Conservation (phyloP, 73 alveolate species). For the Breviolum minutum region DNA sequence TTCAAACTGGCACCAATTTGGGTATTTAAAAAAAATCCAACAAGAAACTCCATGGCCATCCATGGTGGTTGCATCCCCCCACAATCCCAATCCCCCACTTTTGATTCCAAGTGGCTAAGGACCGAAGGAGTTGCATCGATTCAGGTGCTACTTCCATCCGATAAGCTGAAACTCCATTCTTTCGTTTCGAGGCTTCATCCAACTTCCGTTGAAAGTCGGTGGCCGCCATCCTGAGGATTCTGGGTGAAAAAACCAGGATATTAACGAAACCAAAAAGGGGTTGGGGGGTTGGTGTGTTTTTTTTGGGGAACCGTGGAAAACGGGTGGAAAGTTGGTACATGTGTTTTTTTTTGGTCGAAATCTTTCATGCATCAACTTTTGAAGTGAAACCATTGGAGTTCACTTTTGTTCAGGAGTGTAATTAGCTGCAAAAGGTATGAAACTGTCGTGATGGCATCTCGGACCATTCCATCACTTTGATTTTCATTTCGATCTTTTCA, state of each 20-base stretch:
- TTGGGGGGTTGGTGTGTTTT: too few species aligned
- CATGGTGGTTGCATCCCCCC: not conserved
- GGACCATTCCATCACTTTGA: too few species aligned
- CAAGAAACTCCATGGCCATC: not conserved
- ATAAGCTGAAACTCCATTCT: not conserved
- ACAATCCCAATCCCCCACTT: not conserved
- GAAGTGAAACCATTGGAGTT: not conserved
- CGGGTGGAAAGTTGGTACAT: too few species aligned
- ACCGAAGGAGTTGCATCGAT: conserved; percentile 28
- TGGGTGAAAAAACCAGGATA: too few species aligned
- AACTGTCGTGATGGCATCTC: too few species aligned
- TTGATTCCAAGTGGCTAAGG: conserved; percentile 4
- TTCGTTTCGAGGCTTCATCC: conserved; percentile 57
- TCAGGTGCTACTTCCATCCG: conserved; percentile 61
- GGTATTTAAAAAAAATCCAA: not conserved
- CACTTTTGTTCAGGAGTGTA: too few species aligned
- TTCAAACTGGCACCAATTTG: not conserved
- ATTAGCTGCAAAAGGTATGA: too few species aligned
- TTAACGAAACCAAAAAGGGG: too few species aligned
- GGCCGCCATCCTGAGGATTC: conserved; percentile 25
- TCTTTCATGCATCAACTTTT: too few species aligned
- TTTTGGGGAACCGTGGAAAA: too few species aligned
- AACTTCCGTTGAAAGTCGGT: conserved; percentile 48
- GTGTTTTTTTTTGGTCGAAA: too few species aligned
- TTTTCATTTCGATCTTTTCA: too few species aligned